Evolutionary conservation across 208 protist genomes (phyloP), one percentile per base, ranked within the genome.

Genomic region (Trypanosoma conorhini): DNA sequence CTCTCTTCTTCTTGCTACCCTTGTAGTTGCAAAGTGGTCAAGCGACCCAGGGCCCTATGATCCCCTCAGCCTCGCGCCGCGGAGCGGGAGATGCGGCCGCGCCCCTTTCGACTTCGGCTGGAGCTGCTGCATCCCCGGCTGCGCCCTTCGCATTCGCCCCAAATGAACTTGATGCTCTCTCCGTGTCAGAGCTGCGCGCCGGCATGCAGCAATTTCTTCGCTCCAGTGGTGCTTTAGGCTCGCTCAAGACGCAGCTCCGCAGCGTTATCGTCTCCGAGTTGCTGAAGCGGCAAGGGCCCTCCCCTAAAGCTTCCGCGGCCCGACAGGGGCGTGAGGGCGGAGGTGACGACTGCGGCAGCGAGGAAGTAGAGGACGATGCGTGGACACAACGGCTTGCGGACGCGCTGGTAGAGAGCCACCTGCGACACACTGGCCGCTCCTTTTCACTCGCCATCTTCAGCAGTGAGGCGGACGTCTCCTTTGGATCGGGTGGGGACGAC

Each of bases 181-280:
- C 67, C 17, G 80, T 86, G 0, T 74, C 81, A 13, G 91, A 96
- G 70, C 77, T 96, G 31, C 87, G 88, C 42, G 74, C 86, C 0
- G 86, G 80, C 1, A 88, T 96, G 72, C 82, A 93, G 74, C 82
- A 92, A 28, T 85, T 92, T 65, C 80, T 96, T 22, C 72, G 81
- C 26, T 73, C 77, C 21, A 94, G 80, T 70, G 91, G 91, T 26
- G 76, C 83, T 5, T 74, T 96, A 50, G 72, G 82, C n/a, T 65
- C 75, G n/a, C 79, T 96, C 24, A 96, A 96, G 71, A 93, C 88
- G 17, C 88, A 96, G 56, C 81, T 96, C 28, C 87, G 91, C 28
- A 84, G 85, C 30, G 89, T 92, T 54, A 80, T 96, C 65, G 62
- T 93, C 15, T 84, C 82, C 1, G 88, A 93, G 56, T 68, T 96